These are phyloP conservation scores for Paralagenidium karlingii DNA, from an alignment of 352 stramenopile genomes.

Conservation along the genomic window DNA sequence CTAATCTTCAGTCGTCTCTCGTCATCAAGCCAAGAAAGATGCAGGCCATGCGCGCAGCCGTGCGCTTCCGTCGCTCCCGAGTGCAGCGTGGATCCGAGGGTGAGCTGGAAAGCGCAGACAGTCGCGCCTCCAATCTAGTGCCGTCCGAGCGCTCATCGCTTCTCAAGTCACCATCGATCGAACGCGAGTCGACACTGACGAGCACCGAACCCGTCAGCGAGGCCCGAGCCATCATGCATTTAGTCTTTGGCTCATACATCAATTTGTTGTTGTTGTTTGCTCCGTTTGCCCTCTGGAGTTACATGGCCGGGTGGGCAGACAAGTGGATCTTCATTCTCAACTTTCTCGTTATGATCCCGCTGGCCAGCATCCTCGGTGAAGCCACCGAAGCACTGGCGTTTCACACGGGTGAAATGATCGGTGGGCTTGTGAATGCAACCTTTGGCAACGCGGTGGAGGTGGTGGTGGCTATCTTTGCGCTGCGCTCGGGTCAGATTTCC, in stretches of 20 bases:
- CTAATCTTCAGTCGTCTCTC: too few relatives aligned
- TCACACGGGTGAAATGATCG: slow-evolving; percentile 95
- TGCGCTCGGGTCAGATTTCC: slow-evolving; percentile 88
- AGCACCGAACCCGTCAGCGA: slow-evolving; percentile 17
- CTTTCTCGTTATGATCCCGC: slow-evolving; percentile 94
- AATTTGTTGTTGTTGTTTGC: slow-evolving; percentile 51
- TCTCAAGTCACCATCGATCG: background rate
- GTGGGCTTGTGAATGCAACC: slow-evolving; percentile 95
- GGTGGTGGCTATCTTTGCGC: slow-evolving; percentile 92
- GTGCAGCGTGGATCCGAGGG: background rate
- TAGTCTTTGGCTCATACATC: slow-evolving; percentile 38
- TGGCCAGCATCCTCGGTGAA: slow-evolving; percentile 93
- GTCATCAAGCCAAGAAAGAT: too few relatives aligned
- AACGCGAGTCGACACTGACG: slow-evolving; percentile 4
- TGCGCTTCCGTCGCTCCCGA: background rate
- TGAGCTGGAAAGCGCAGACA: background rate
- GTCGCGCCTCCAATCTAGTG: background rate
- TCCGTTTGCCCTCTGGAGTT: slow-evolving; percentile 57
- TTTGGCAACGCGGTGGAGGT: slow-evolving; percentile 97
- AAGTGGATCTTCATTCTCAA: slow-evolving; percentile 90
- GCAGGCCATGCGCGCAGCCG: too few relatives aligned
- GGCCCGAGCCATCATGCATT: slow-evolving; percentile 25
- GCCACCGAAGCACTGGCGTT: slow-evolving; percentile 95
- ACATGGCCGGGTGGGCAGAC: slow-evolving; percentile 48
- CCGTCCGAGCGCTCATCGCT: background rate